phyloP scores from a whole-genome alignment of 1,284 basidiomycete species.

The Cryptococcus hybrid region DNA sequence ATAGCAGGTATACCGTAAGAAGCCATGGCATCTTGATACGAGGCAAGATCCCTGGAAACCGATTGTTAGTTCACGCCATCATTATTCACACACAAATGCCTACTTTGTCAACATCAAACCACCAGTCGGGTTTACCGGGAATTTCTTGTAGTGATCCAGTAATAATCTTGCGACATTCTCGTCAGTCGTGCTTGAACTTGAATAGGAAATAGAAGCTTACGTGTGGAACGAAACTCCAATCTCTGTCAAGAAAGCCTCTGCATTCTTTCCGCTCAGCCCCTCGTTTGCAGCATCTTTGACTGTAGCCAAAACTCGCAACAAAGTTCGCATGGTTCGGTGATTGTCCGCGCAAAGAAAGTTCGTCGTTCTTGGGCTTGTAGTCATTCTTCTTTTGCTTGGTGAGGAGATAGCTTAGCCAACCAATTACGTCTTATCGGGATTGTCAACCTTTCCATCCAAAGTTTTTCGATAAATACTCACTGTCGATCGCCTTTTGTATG shows the following conservation, averaged over 20 bases:
- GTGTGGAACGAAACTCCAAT: slow-evolving; percentile 92
- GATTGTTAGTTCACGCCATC: slow-evolving; percentile 1
- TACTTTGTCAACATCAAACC: slow-evolving; percentile 98
- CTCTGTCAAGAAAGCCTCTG: slow-evolving; percentile 88
- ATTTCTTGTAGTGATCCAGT: slow-evolving; percentile 93
- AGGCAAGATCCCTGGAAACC: slow-evolving; percentile 76
- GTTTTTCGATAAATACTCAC: slow-evolving; percentile 53
- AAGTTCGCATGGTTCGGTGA: slow-evolving; percentile 90
- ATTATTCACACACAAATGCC: slow-evolving; percentile 33
- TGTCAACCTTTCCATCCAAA: neutral
- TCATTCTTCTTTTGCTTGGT: slow-evolving; percentile 94
- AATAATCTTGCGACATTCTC: slow-evolving; percentile 61
- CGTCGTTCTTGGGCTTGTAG: slow-evolving; percentile 95
- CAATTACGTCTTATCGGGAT: slow-evolving; percentile 58
- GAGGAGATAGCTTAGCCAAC: slow-evolving; percentile 63
- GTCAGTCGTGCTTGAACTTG: too few relatives aligned
- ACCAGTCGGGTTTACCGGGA: slow-evolving; percentile 93
- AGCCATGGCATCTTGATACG: slow-evolving; percentile 88
- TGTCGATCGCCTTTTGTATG: slow-evolving; percentile 78
- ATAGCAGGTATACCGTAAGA: slow-evolving; percentile 79
- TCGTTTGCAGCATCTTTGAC: slow-evolving; percentile 71
- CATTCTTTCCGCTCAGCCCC: slow-evolving; percentile 84
- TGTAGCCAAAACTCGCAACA: slow-evolving; percentile 84
- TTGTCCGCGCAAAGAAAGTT: slow-evolving; percentile 80
- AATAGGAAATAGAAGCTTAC: slow-evolving; percentile 50